phyloP scores from a whole-genome alignment of 2,329 filamentous ascomycete species.

The Orbilia quercus region DNA sequence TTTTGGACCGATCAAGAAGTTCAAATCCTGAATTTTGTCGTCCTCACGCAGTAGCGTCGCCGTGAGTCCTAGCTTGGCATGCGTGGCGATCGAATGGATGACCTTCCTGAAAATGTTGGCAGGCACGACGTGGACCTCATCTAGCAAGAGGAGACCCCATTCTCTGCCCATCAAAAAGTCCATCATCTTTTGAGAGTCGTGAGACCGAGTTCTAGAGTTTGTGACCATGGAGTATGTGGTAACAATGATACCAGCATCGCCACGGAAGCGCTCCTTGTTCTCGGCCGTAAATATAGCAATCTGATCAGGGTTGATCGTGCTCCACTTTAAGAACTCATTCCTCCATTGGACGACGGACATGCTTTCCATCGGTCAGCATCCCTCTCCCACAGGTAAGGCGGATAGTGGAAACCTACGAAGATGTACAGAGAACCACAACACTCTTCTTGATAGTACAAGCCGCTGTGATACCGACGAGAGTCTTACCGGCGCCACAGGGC shows the following conservation, averaged over 20 bases:
- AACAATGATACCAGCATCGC: constrained; percentile 94
- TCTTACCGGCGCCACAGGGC: constrained; percentile 96
- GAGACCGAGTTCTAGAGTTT: constrained; percentile 83
- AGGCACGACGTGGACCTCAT: constrained; percentile 97
- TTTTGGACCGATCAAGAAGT: constrained; percentile 97
- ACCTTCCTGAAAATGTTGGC: constrained; percentile 96
- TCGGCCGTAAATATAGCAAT: constrained; percentile 96
- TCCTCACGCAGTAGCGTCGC: constrained; percentile 95
- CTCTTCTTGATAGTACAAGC: constrained; percentile 98
- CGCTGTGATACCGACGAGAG: constrained; percentile 95
- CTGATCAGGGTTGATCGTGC: constrained; percentile 93
- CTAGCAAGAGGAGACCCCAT: constrained; percentile 96
- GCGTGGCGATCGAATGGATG: constrained; percentile 90
- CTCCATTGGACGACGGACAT: constrained; percentile 99
- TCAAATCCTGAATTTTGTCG: constrained; percentile 96
- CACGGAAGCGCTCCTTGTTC: constrained; percentile 84
- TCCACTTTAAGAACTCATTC: constrained; percentile 97
- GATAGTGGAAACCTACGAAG: constrained; percentile 67
- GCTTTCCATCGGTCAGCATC: constrained; percentile 25
- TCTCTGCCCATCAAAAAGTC: constrained; percentile 87
- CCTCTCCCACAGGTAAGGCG: too few species aligned
- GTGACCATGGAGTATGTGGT: constrained; percentile 99
- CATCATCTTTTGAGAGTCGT: constrained; percentile 98
- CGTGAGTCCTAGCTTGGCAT: constrained; percentile 93
- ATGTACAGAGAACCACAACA: constrained; percentile 93